Evolutionary conservation across 2,329 filamentous ascomycete genomes (phyloP).

Genomic region (Penicillium thymicola): DNA sequence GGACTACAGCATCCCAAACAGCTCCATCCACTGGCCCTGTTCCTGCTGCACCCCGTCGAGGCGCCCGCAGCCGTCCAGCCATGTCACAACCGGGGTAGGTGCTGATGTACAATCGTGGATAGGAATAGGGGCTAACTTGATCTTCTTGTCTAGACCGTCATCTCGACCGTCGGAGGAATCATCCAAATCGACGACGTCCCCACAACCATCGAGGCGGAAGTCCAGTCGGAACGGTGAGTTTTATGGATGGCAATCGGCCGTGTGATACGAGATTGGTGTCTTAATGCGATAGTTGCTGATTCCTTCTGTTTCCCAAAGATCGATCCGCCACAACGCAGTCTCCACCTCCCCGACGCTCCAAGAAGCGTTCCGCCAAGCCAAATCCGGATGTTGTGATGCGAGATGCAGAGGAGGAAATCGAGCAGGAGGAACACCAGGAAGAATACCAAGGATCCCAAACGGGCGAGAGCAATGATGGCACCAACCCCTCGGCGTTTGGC

Average conservation of each 20-base stretch:
- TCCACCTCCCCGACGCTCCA: constrained; percentile 47
- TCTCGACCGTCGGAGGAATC: constrained; percentile 64
- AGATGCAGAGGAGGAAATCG: constrained; percentile 58
- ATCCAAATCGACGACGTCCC: constrained; percentile 52
- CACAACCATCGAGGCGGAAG: constrained; percentile 68
- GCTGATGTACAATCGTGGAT: constrained; percentile 14
- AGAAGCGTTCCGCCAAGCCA: constrained; percentile 51
- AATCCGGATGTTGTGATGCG: constrained; percentile 70
- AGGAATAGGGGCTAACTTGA: not conserved
- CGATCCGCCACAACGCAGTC: constrained; percentile 34
- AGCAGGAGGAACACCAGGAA: constrained; percentile 38
- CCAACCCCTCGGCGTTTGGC: constrained; percentile 50
- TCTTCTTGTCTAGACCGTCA: constrained; percentile 52
- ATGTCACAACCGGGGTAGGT: constrained; percentile 45
- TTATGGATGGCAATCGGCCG: constrained; percentile 3
- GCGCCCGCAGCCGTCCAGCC: constrained; percentile 33
- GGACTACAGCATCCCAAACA: constrained; percentile 53
- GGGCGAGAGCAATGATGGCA: constrained; percentile 66
- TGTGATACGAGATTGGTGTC: not conserved
- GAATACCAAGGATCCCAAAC: constrained; percentile 57
- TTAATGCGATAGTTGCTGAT: not conserved
- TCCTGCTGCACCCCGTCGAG: constrained; percentile 44
- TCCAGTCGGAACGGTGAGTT: constrained; percentile 68
- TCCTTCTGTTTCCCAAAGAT: constrained; percentile 26
- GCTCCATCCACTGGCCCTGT: constrained; percentile 39